phyloP scores from a whole-genome alignment of 441 rosid genomes.

The Isatis lusitanica region DNA sequence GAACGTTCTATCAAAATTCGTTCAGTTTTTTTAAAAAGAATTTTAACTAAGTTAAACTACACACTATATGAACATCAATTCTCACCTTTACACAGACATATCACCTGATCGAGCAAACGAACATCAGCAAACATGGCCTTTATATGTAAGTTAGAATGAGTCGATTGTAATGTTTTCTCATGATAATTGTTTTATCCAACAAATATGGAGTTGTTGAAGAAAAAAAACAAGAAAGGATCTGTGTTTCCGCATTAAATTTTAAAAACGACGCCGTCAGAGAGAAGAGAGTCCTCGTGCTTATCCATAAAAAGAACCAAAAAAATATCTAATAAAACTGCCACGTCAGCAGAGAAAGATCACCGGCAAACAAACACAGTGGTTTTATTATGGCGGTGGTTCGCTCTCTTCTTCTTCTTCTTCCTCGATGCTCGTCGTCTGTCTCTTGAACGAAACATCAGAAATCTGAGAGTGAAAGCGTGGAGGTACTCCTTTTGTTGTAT shows the following conservation, averaged over 20 bases:
- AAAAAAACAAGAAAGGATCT: neutral
- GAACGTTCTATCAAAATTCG: too few relatives aligned
- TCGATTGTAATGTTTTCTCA: too few relatives aligned
- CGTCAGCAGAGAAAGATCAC: constrained; percentile 9
- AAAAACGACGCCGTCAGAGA: constrained; percentile 1
- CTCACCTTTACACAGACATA: too few relatives aligned
- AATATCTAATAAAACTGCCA: constrained; percentile 20
- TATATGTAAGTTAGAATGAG: too few relatives aligned
- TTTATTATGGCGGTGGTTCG: constrained; percentile 17
- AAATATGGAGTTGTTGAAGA: too few relatives aligned
- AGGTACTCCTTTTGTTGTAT: constrained; percentile 37
- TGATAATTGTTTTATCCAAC: too few relatives aligned
- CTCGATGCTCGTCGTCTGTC: constrained; percentile 4
- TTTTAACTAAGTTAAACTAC: too few relatives aligned
- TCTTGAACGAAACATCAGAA: constrained; percentile 21
- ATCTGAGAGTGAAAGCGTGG: constrained; percentile 39
- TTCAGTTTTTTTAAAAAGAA: too few relatives aligned
- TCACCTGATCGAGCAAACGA: too few relatives aligned
- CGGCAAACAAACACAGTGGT: neutral
- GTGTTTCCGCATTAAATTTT: constrained; percentile 22
- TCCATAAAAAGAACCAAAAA: neutral
- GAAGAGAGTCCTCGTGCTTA: constrained; percentile 15
- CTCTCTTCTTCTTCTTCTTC: neutral
- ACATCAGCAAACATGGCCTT: too few relatives aligned
- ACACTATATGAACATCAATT: too few relatives aligned